Percentiles rank a stretch among this genome's conserved stretches.
Evolutionary conservation across 2,329 filamentous ascomycete species (phyloP).

Genomic region (Dothideomycetes sp.): DNA sequence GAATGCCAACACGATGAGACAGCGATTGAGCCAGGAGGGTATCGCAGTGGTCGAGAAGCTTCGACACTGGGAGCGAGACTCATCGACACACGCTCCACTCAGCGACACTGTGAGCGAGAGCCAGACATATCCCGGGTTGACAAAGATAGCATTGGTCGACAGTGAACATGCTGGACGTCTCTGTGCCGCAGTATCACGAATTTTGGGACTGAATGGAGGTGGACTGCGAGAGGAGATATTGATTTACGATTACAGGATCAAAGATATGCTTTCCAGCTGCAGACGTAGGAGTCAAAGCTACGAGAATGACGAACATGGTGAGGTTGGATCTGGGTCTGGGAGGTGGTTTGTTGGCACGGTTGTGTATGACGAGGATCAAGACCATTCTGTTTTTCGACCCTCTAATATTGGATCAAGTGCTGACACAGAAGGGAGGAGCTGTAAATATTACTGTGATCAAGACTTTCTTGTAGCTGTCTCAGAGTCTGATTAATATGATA

Average conservation of each 20-base stretch:
- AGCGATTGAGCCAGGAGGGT: not conserved
- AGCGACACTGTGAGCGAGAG: slow-evolving; percentile 19
- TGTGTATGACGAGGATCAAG: not conserved
- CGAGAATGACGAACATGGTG: too few species aligned
- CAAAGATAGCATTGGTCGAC: slow-evolving; percentile 23
- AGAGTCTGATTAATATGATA: too few species aligned
- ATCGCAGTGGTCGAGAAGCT: slow-evolving; percentile 7
- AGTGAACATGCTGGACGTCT: slow-evolving; percentile 12
- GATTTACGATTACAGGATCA: slow-evolving; percentile 14
- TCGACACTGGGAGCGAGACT: slow-evolving; percentile 20
- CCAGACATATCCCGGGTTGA: slow-evolving; percentile 19
- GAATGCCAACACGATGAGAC: not conserved
- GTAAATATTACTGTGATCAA: not conserved
- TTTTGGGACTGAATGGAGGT: slow-evolving; percentile 15
- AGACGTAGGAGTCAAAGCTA: not conserved
- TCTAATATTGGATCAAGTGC: not conserved
- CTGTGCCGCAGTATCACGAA: slow-evolving; percentile 9
- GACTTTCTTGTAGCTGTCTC: too few species aligned
- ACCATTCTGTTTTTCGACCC: not conserved
- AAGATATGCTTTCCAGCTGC: not conserved
- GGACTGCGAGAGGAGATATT: slow-evolving; percentile 18
- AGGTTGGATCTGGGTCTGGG: too few species aligned
- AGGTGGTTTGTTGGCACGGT: not conserved
- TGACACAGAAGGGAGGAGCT: not conserved
- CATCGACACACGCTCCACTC: slow-evolving; percentile 12